Percentiles rank a stretch among this genome's conserved stretches.
These are phyloP conservation scores for Anthracocystis walkeri DNA, from an alignment of 1,284 basidiomycete species.

Conservation along the genomic window DNA sequence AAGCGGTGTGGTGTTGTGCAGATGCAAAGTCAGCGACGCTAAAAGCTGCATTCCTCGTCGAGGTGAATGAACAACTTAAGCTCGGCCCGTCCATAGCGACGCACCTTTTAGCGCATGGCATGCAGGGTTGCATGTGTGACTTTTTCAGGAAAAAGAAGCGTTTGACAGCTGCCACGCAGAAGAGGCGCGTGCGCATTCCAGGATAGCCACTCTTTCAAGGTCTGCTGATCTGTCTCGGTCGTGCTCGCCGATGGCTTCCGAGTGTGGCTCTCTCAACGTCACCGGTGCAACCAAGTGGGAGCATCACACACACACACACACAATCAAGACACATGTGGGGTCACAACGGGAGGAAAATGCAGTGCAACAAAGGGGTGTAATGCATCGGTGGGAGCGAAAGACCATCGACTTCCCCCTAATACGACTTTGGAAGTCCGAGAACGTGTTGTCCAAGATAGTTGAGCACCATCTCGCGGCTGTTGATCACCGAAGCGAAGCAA, in stretches of 20 bases:
- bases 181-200: no score
- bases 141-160: neutral
- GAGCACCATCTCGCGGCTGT: conserved; percentile 67
- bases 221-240: no score
- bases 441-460: conserved; percentile 56
- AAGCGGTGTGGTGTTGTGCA: neutral
- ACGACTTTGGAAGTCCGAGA: conserved; percentile 57
- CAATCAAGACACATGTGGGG: neutral
- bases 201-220: no score
- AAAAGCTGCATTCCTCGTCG: conserved; percentile 8
- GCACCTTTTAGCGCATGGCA: no score
- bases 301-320: no score
- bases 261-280: no score
- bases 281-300: no score
- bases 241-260: no score
- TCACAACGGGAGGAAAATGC: neutral
- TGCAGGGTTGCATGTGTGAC: no score
- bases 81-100: conserved; percentile 9
- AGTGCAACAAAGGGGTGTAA: neutral
- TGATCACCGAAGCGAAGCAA: neutral
- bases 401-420: conserved; percentile 18
- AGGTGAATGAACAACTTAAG: neutral
- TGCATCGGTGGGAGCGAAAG: neutral
- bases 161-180: neutral
- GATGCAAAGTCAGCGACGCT: neutral